Evolutionary conservation across 768 basidiomycete species (phyloP).

Genomic region (Pulveroboletus sp.): DNA sequence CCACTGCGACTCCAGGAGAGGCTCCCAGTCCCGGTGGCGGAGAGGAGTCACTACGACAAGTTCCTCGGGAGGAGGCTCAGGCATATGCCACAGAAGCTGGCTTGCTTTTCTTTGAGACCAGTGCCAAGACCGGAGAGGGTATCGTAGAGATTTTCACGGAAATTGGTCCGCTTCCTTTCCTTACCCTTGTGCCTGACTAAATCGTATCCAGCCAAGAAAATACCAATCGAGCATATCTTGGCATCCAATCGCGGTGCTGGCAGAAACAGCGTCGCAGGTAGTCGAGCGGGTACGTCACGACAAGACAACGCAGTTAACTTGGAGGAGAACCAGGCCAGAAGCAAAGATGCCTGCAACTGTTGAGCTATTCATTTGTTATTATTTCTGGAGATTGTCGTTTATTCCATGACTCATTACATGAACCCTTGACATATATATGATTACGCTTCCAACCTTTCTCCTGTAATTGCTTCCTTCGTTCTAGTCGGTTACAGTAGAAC

Average conservation of each 20-base stretch:
- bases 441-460: slow-evolving; percentile 15
- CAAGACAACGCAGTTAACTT: slow-evolving; percentile 62
- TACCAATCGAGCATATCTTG: slow-evolving; percentile 91
- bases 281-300: slow-evolving; percentile 46
- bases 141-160: slow-evolving; percentile 97
- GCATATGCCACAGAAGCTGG: slow-evolving; percentile 96
- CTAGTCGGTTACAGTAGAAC: slow-evolving; percentile 14
- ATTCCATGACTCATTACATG: slow-evolving; percentile 18
- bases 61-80: slow-evolving; percentile 90
- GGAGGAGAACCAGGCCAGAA: slow-evolving; percentile 59
- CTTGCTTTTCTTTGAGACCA: slow-evolving; percentile 94
- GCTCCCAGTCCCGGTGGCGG: slow-evolving; percentile 41
- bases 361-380: slow-evolving; percentile 35
- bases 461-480: slow-evolving; percentile 30
- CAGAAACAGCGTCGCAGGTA: slow-evolving; percentile 53
- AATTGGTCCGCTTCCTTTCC: slow-evolving; percentile 61
- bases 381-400: slow-evolving; percentile 13
- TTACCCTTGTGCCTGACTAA: neutral
- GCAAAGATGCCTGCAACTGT: slow-evolving; percentile 79
- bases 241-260: slow-evolving; percentile 72
- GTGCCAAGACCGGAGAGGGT: slow-evolving; percentile 94
- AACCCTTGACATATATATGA: slow-evolving; percentile 24
- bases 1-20: slow-evolving; percentile 83
- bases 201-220: slow-evolving; percentile 61
- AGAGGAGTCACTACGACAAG: slow-evolving; percentile 80